A percentile compares a stretch with the other conserved stretches of the same genome.
Conservation (phyloP, 495 filamentous ascomycete species). For the Xeromyces bisporus region DNA sequence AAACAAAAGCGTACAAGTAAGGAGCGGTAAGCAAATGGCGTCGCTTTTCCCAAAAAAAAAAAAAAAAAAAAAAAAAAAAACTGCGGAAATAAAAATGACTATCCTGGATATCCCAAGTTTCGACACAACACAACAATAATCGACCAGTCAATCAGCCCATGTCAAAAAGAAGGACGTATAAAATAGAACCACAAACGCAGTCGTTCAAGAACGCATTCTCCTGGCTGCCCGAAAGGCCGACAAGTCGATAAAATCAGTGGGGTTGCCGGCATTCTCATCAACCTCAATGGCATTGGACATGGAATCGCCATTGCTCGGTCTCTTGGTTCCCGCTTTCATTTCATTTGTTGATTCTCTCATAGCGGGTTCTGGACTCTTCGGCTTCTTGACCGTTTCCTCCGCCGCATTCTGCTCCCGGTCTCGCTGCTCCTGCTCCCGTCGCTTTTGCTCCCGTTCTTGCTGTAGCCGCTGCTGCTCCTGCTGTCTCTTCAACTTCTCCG, state of each 20-base stretch:
- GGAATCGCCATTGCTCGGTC: no score
- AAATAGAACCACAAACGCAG: no score
- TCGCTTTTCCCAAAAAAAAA: not conserved
- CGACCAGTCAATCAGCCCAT: no score
- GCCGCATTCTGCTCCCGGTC: slow-evolving; percentile 8
- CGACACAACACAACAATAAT: no score
- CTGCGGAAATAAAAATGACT: no score
- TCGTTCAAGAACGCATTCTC: not conserved
- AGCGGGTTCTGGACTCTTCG: no score
- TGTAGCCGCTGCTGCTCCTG: slow-evolving; percentile 14
- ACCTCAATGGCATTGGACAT: slow-evolving; percentile 19
- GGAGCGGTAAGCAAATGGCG: no score
- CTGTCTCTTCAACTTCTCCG: slow-evolving; percentile 21
- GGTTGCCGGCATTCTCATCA: slow-evolving; percentile 21
- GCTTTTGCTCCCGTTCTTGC: slow-evolving; percentile 5
- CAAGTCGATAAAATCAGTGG: slow-evolving; percentile 25
- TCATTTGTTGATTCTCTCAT: no score
- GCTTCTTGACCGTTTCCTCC: slow-evolving; percentile 3
- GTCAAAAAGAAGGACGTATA: no score
- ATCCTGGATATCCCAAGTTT: no score
- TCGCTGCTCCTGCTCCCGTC: slow-evolving; percentile 21
- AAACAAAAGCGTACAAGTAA: no score
- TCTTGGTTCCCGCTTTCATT: no score
- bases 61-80: not conserved
- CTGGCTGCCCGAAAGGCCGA: slow-evolving; percentile 24